Base-by-base conservation (phyloP, 768 basidiomycete species). In the Mycena crocata region DNA sequence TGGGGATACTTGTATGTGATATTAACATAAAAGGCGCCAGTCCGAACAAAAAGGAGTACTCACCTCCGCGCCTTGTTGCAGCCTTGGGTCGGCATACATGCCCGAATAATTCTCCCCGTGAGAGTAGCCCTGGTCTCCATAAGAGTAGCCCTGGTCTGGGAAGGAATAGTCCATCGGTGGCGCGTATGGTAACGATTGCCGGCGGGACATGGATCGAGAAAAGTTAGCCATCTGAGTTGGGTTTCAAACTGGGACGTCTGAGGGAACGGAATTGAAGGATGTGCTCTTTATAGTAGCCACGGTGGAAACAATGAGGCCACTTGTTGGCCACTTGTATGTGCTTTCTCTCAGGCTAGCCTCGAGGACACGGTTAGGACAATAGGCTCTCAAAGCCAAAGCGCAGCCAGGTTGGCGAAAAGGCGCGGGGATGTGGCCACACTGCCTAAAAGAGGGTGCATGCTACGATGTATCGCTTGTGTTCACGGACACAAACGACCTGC, bases 81-180 rank as follows among this genome's bases (percentile, higher is more conserved):
- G 67, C 23, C 80, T 66, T 50, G 81, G 78, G 9, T 86, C 82
- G 12, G 85, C 81, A 72, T 89, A 86, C 19, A 80, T 74, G 34
- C 75, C 73, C 57, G 81, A 78, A 37, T 64, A 56, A 19, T 45
- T 57, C 6, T 80, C 66, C 31, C 73, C 72, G 55, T 67, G 66
- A 5, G 67, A 45, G 37, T 82, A 83, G 50, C 37, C 63, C 48
- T 57, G 63, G 32, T 63, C 62, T 9, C 52, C 62, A 15, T 63
- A 63, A 13, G 48, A 67, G 49, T 67, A 62, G 9, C 55, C 69
- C 30, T 59, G 69, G n/a, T 66, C 64, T 13, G 46, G 49, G 30
- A 59, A 62, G 23, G 52, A 23, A 49, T 62, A 66, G 45, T 54
- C 57, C 56, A 64, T 51, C 4, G 35, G 69, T n/a, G 65, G 65